phyloP scores from a whole-genome alignment of 306 rosid genomes.

The Glycine tomentella region DNA sequence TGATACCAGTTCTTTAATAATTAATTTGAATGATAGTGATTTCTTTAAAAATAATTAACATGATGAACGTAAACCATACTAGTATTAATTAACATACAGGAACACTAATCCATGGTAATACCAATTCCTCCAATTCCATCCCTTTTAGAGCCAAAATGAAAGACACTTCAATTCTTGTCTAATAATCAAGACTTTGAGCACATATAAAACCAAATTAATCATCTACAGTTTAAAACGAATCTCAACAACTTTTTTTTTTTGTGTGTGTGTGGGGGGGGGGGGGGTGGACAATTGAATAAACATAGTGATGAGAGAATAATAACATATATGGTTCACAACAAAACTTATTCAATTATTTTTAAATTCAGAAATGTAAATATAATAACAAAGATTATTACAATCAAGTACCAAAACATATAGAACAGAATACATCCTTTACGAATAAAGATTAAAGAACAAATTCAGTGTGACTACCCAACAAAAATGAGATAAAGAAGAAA shows the following conservation, averaged over 20 bases:
- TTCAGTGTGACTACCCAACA: constrained; percentile 10
- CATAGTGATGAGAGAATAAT: not conserved
- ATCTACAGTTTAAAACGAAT: not conserved
- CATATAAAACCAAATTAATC: not conserved
- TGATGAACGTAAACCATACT: not conserved
- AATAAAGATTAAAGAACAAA: constrained; percentile 8
- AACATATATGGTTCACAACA: not conserved
- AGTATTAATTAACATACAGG: not conserved
- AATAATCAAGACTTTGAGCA: constrained; percentile 1
- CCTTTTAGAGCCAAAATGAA: not conserved
- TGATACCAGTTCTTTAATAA: not conserved
- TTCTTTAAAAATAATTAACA: not conserved
- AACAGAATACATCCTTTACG: not conserved
- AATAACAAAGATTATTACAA: not conserved
- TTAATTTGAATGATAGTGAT: not conserved
- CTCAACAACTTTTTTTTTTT: not conserved
- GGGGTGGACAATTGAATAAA: not conserved
- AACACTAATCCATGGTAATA: not conserved
- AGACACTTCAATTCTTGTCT: not conserved
- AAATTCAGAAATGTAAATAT: not conserved
- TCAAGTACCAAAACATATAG: constrained; percentile 25
- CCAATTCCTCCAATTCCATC: not conserved
- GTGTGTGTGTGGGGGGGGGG: not conserved
- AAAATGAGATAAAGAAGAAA: not conserved
- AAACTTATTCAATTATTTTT: not conserved